Base-by-base conservation (phyloP, 345 rosid genomes). In the Bruguiera gymnorhiza region DNA sequence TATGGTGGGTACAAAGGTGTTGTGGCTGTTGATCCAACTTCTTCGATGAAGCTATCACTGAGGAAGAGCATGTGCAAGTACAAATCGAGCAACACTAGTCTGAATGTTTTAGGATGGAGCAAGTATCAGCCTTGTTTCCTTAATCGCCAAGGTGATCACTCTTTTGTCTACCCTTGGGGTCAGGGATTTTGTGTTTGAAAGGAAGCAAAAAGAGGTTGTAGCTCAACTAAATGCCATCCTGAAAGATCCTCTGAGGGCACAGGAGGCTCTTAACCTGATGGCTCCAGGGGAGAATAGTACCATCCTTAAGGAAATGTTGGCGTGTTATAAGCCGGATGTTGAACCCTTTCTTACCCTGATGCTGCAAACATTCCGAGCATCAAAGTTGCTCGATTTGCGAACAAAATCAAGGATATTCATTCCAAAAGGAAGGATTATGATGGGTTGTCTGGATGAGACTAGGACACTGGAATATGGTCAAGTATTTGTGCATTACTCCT, bases 311-410 rank as follows among this genome's bases (percentile, higher is more conserved):
- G 89, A 84, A 70, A 75, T 93, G 82, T 81, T 93, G 19, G 46
- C 54, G 55, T 89, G 90, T 60, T 93, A 89, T 55, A 76, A 58
- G 73, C 96, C 98, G 5, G 85, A 86, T 68, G 75, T 75, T 0
- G 98, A 93, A 70, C 98, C 97, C 1, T 91, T 83, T 76, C 94
- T 93, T 46, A 84, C 89, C 5, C 91, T 91, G 98, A 93, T 93
- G 91, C 85, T 93, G 76, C 94, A 81, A 75, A 88, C 84, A 3
- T 86, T 93, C 76, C 85, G 90, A 24, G 94, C 88, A 1, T 81
- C 92, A 2, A 93, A 86, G 82, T 75, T 91, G 79, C 73, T 83
- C 46, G 91, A 89, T 9, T 66, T 93, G 64, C 81, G 86, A 73
- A 93, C 85, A 1, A 93, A 81, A 75, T 54, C 96, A 29, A 80